Conservation (phyloP, 768 basidiomycete genomes). For the Russula brevipes region DNA sequence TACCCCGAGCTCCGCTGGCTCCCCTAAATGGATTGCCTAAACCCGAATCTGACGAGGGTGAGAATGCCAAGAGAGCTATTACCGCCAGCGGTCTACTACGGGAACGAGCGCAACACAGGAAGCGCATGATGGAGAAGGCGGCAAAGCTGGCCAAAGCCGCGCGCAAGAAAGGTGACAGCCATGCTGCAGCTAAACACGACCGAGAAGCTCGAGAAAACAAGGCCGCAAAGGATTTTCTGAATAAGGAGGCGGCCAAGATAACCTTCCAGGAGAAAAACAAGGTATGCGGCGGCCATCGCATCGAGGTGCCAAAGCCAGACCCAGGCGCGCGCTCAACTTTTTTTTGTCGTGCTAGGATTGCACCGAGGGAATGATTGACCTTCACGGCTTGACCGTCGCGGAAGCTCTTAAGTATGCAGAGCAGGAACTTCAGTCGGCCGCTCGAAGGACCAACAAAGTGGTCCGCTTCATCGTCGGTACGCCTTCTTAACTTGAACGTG, state of each 20-base stretch:
- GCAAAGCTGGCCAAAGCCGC: neutral
- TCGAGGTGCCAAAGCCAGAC: neutral
- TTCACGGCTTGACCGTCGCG: constrained; percentile 5
- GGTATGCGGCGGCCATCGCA: neutral
- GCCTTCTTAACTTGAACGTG: neutral
- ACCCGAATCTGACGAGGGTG: no score
- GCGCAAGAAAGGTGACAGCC: neutral
- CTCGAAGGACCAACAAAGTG: neutral
- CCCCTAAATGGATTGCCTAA: no score
- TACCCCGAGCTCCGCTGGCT: no score
- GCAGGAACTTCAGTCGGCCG: neutral
- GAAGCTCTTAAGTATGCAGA: constrained; percentile 1
- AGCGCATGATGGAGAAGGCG: neutral
- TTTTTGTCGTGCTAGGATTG: neutral
- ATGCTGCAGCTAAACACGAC: neutral
- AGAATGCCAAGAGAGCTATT: neutral
- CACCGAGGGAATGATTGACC: neutral
- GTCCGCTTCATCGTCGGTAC: constrained; percentile 20
- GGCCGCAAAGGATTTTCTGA: neutral
- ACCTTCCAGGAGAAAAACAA: constrained; percentile 11
- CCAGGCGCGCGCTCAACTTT: neutral
- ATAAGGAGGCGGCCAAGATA: constrained; percentile 3
- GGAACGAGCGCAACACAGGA: neutral
- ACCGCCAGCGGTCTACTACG: neutral
- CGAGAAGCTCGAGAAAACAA: neutral